Conservation (phyloP, 805 yeast species). For the Torulaspora gathmanii region DNA sequence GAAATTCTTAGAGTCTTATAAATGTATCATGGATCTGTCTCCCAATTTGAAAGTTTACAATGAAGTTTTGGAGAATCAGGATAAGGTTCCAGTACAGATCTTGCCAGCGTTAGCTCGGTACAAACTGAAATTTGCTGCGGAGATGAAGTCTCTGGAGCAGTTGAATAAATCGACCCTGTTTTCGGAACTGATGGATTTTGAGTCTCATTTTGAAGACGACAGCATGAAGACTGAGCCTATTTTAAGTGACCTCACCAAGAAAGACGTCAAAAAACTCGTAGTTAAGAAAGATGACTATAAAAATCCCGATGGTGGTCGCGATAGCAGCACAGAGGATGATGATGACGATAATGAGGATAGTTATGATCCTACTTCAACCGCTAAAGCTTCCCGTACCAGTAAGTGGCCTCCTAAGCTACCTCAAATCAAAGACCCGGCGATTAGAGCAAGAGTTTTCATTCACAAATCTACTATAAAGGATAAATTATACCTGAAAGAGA, state of each 20-base stretch:
- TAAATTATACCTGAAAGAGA: conserved; percentile 49
- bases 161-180: conserved; percentile 48
- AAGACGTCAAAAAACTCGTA: conserved; percentile 20
- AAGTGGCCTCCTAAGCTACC: conserved; percentile 69
- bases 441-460: conserved; percentile 68
- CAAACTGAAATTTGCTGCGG: conserved; percentile 55
- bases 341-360: conserved; percentile 28
- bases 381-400: conserved; percentile 9
- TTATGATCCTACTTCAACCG: conserved; percentile 20
- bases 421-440: conserved; percentile 50
- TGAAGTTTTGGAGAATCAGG: conserved; percentile 32
- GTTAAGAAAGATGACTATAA: conserved; percentile 13
- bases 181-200: conserved; percentile 49
- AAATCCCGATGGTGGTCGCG: conserved; percentile 17
- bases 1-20: conserved; percentile 49
- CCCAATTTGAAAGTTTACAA: conserved; percentile 47
- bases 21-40: conserved; percentile 49
- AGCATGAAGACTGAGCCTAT: conserved; percentile 17
- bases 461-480: conserved; percentile 71
- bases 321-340: conserved; percentile 30
- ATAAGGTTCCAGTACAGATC: conserved; percentile 39
- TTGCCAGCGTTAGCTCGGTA: conserved; percentile 49
- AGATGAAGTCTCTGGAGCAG: conserved; percentile 50
- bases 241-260: conserved; percentile 16
- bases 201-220: conserved; percentile 20